Evolutionary conservation across 164 flowering plant genomes (phyloP), one percentile per base, ranked within the genome.

Genomic region (Magnolia kwangsiensis): DNA sequence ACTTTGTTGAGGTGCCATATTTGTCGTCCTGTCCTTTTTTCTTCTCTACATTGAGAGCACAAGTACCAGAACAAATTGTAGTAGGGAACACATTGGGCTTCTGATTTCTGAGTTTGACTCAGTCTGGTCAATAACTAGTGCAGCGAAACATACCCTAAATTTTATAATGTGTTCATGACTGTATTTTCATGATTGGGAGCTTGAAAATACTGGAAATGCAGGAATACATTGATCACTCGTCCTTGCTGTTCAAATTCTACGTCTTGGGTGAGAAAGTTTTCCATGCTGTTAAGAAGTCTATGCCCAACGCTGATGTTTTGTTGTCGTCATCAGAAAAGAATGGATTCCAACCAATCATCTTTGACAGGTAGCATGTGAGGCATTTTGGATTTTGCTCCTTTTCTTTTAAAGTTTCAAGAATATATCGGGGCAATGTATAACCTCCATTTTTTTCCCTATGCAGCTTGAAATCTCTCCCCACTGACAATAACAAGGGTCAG

Each of bases 141-240:
- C 45, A 37, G 45, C 45, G 7, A 37, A 37, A 37, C 45, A 3
- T 0, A 37, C 45, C 45, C 45, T 37, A 37, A 37, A 37, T 37
- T 37, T 37, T 37, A 37, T 37, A 21, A 31, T 19, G 4, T 37
- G 71, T 31, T 31, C 50, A 16, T 68, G 67, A 68, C 51, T 31
- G 49, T 37, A 37, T 67, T 51, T 75, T 20, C 51, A 61, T 13
- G 73, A 19, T 20, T 20, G 31, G 20, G 66, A 67, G 49, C 5
- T 2, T 21, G 20, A 61, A 78, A 63, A 51, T 64, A 73, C 45
- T 80, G 70, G 72, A 73, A 76, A 20, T 90, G 89, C 94, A 93
- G 97, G 99, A 92, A 80, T 94, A 94, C 65, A 92, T 96, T 74
- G 89, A 96, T 76, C 99, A 96, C 81, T 89, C 95, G 55, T 89